Conservation (phyloP, 106 monocot genomes). For the Dendrobium chrysotoxum region DNA sequence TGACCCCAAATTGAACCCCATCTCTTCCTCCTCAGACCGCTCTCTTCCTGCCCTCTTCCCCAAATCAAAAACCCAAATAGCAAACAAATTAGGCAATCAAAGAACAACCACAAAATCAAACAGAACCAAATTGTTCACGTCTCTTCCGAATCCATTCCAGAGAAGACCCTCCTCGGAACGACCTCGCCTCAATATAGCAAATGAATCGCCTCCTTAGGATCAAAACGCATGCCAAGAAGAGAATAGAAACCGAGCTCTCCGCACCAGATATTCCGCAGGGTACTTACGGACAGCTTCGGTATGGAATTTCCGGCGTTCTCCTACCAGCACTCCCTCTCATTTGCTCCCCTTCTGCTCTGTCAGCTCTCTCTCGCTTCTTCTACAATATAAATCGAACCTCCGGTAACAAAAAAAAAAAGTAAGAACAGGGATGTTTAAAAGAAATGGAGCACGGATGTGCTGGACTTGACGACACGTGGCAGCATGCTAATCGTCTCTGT, state of each 20-base stretch:
- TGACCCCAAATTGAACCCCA: conserved; percentile 34
- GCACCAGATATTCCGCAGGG: neutral
- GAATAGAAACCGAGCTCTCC: neutral
- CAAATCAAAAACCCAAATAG: conserved; percentile 2
- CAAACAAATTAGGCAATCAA: neutral
- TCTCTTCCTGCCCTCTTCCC: conserved; percentile 4
- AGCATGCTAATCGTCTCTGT: neutral
- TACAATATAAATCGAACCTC: neutral
- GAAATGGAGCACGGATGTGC: neutral
- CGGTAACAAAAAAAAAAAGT: neutral
- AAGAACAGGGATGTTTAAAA: too few relatives aligned
- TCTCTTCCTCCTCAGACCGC: conserved; percentile 7
- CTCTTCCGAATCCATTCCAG: conserved; percentile 10
- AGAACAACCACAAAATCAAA: conserved; percentile 3
- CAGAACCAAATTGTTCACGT: neutral
- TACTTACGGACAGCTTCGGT: neutral
- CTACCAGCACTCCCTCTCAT: neutral
- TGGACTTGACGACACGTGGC: neutral
- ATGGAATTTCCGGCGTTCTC: neutral
- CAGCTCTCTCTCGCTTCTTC: neutral
- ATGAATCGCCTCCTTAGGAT: neutral
- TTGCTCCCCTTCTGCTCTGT: neutral
- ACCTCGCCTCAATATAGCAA: neutral
- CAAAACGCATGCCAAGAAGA: neutral
- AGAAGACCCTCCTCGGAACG: neutral